These are phyloP conservation scores for Aspergillus luchuensis DNA, from an alignment of 2,329 filamentous ascomycete species.

Conservation along the genomic window DNA sequence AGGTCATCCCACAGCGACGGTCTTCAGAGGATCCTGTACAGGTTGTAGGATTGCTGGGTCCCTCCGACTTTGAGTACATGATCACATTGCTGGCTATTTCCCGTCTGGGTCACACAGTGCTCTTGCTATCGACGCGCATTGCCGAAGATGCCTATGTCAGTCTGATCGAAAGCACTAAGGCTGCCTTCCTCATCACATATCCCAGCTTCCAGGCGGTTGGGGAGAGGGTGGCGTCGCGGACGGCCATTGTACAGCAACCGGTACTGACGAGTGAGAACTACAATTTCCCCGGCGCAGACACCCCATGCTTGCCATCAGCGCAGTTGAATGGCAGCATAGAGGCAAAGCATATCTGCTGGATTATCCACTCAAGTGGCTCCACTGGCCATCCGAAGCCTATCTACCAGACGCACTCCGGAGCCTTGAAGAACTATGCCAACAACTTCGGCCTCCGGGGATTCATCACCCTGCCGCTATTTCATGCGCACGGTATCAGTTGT, in stretches of 20 bases:
- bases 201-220: conserved; percentile 23
- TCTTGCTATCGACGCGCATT: conserved; percentile 28
- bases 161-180: conserved; percentile 23
- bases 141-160: conserved; percentile 26
- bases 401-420: conserved; percentile 56
- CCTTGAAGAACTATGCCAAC: conserved; percentile 51
- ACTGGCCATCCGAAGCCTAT: conserved; percentile 67
- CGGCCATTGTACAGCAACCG: conserved; percentile 21
- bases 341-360: conserved; percentile 42
- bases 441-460: conserved; percentile 53
- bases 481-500: conserved; percentile 60
- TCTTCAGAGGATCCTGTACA: conserved; percentile 25
- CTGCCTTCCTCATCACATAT: conserved; percentile 24
- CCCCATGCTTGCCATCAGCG: conserved; percentile 1
- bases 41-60: conserved; percentile 27
- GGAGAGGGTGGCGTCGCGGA: conserved; percentile 23
- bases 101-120: conserved; percentile 27
- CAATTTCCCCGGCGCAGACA: not conserved
- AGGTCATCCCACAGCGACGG: conserved; percentile 20
- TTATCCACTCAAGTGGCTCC: conserved; percentile 57
- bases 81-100: conserved; percentile 26
- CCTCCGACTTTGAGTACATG: conserved; percentile 29
- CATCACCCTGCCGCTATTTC: conserved; percentile 60
- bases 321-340: conserved; percentile 28
- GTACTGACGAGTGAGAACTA: conserved; percentile 15